These are phyloP conservation scores for Metarhizium anisopliae DNA, from an alignment of 2,329 filamentous ascomycete genomes.

Conservation along the genomic window DNA sequence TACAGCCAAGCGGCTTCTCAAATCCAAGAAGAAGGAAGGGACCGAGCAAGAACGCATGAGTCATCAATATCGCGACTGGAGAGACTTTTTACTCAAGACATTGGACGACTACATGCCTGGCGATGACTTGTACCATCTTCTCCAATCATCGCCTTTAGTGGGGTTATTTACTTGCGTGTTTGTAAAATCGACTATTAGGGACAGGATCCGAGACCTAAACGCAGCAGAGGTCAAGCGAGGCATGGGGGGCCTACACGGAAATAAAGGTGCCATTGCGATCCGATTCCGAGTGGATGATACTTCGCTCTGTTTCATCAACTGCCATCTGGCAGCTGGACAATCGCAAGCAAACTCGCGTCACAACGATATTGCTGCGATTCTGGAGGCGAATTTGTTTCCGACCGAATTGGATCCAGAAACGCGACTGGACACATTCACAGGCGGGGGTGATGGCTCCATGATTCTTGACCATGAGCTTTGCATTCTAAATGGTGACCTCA, in stretches of 20 bases:
- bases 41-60: conserved; percentile 87
- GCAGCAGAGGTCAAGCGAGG: conserved; percentile 87
- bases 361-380: conserved; percentile 82
- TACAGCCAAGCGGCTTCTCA: conserved; percentile 91
- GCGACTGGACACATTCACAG: conserved; percentile 71
- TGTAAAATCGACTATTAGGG: conserved; percentile 70
- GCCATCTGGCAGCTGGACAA: conserved; percentile 91
- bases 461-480: conserved; percentile 97
- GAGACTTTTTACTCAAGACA: conserved; percentile 74
- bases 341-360: conserved; percentile 84
- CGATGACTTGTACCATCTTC: conserved; percentile 69
- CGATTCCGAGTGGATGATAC: conserved; percentile 93
- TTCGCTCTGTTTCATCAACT: conserved; percentile 93
- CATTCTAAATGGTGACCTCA: conserved; percentile 89
- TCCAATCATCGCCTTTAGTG: conserved; percentile 81
- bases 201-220: conserved; percentile 67
- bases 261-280: conserved; percentile 88
- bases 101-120: conserved; percentile 76
- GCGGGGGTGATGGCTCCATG: conserved; percentile 91
- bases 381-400: conserved; percentile 71
- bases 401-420: conserved; percentile 56
- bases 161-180: conserved; percentile 96
- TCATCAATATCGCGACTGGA: conserved; percentile 94
- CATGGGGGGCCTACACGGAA: conserved; percentile 90
- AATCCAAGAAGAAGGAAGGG: conserved; percentile 77